Percentiles rank a stretch among this genome's conserved stretches.
phyloP scores from a whole-genome alignment of 176 grass and related monocot species.

The Musa acuminata region DNA sequence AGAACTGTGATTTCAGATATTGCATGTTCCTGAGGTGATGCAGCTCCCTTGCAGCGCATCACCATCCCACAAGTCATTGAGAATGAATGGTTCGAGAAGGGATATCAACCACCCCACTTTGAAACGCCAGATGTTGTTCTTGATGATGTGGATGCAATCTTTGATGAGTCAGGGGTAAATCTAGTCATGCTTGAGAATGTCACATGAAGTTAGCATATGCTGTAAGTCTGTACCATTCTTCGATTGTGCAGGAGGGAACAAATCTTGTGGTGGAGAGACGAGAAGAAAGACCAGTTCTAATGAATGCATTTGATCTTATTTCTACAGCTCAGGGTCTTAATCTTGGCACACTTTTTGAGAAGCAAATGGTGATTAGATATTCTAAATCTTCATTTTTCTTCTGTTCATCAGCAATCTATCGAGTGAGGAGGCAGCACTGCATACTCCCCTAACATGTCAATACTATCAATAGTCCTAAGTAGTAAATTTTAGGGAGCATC shows the following conservation, averaged over 20 bases:
- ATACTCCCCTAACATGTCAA: too few relatives aligned
- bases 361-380: slow-evolving; percentile 51
- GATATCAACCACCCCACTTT: slow-evolving; percentile 67
- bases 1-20: background rate
- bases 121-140: slow-evolving; percentile 63
- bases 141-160: slow-evolving; percentile 76
- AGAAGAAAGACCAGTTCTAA: slow-evolving; percentile 54
- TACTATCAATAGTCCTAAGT: too few relatives aligned
- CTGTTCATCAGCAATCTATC: background rate
- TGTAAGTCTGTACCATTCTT: background rate
- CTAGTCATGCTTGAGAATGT: background rate
- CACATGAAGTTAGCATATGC: background rate
- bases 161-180: slow-evolving; percentile 56
- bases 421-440: too few relatives aligned
- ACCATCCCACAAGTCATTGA: slow-evolving; percentile 63
- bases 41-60: slow-evolving; percentile 53
- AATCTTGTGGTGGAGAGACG: slow-evolving; percentile 87
- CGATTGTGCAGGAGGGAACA: slow-evolving; percentile 31
- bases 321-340: slow-evolving; percentile 95
- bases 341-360: slow-evolving; percentile 88
- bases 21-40: background rate
- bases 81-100: slow-evolving; percentile 98
- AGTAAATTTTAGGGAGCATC: too few relatives aligned
- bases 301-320: slow-evolving; percentile 98
- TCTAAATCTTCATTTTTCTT: slow-evolving; percentile 1